Evolutionary conservation across 2,329 filamentous ascomycete genomes (phyloP), one percentile per base, ranked within the genome.

Genomic region (Colletotrichum lupini): DNA sequence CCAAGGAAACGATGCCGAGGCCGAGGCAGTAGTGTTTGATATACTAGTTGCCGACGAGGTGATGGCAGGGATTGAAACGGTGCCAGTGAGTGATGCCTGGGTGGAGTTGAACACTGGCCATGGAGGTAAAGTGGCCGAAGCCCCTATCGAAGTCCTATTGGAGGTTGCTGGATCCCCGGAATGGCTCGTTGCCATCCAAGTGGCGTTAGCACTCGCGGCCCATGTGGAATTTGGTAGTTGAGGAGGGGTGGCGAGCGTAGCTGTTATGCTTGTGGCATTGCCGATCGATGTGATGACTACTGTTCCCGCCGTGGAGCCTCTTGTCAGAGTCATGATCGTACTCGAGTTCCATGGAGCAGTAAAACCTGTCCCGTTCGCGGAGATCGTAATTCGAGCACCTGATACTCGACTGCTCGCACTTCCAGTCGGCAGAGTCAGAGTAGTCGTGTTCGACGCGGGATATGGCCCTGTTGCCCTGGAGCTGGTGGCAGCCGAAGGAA

Each of bases 81-180:
- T 73, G 14, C 70, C 66, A 3, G 67, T 46, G 11, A 67, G 28
- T 7, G 71, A 62, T 19, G 35, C 35, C 1, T n/a, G n/a, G 11
- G 67, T 73, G n/a, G 70, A 70, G 53, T 73, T 73, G 8, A 26
- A 64, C 2, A 19, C 30, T 35, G 60, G 32, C 70, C 59, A 70
- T 1, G 66, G 55, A 0, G 70, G 60, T 9, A 35, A 19, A 14
- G 5, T 32, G 37, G 16, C 5, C 1, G 60, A 70, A 14, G 14
- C 28, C n/a, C n/a, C 16, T 26, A 26, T 14, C 0, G 70, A 61
- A 8, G 46, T 35, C 42, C n/a, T 22, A 4, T 22, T 65, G 4
- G 55, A 65, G 9, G 70, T 69, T 24, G 24, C 30, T 19, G 59
- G 42, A 16, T 60, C 24, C 5, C 16, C 14, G 24, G 22, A 24